Evolutionary conservation across 345 rosid genomes (phyloP).

Genomic region (Aquilaria yunnanensis): DNA sequence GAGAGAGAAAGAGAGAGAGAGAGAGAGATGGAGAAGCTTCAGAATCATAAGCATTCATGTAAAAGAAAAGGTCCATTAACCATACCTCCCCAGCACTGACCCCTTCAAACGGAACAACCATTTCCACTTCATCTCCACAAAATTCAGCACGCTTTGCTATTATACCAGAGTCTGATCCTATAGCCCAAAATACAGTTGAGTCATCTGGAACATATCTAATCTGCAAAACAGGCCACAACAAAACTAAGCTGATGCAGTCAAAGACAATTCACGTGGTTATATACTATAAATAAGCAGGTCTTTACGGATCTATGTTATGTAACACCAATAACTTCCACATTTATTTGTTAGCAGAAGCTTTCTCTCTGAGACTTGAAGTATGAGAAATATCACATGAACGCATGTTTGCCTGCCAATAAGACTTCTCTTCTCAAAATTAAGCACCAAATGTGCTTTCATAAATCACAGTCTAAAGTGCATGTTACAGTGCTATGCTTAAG

Average conservation of each 20-base stretch:
- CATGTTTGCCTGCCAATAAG: too few relatives aligned
- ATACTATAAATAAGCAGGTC: not conserved
- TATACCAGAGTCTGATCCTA: constrained; percentile 56
- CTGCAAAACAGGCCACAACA: constrained; percentile 26
- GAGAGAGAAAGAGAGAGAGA: too few relatives aligned
- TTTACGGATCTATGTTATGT: not conserved
- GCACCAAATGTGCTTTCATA: too few relatives aligned
- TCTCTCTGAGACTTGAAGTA: too few relatives aligned
- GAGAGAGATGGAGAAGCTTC: too few relatives aligned
- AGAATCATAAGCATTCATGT: too few relatives aligned
- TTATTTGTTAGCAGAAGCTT: not conserved
- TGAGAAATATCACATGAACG: too few relatives aligned
- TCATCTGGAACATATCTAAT: constrained; percentile 72
- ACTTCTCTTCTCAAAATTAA: too few relatives aligned
- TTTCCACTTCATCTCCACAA: constrained; percentile 75
- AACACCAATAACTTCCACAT: not conserved
- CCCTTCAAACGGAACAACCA: constrained; percentile 86
- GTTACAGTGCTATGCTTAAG: too few relatives aligned
- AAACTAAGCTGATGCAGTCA: constrained; percentile 1
- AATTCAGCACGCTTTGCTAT: constrained; percentile 63
- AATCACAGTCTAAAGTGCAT: too few relatives aligned
- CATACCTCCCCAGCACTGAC: constrained; percentile 61
- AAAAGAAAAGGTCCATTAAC: not conserved
- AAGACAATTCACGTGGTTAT: not conserved
- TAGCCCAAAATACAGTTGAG: constrained; percentile 80